phyloP scores from a whole-genome alignment of 306 rosid species.

The Carpinus viminea region DNA sequence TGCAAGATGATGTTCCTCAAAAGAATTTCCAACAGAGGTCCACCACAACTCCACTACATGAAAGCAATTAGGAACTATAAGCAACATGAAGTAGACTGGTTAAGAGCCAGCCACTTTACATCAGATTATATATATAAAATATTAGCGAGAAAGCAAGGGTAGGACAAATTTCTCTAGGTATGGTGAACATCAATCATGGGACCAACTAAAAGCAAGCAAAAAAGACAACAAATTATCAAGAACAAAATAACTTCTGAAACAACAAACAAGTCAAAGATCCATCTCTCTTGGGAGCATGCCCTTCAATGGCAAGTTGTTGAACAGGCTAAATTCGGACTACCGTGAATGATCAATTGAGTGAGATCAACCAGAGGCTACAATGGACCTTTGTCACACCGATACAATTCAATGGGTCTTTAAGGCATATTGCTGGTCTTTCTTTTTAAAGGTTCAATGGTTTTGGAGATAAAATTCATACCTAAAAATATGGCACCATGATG shows the following conservation, averaged over 20 bases:
- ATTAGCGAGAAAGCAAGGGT: background rate
- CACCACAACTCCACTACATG: constrained; percentile 80
- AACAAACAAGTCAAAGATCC: background rate
- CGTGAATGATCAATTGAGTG: background rate
- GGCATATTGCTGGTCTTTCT: background rate
- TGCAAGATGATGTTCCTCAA: constrained; percentile 58
- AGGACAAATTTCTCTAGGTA: background rate
- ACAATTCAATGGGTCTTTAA: background rate
- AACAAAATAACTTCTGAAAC: background rate
- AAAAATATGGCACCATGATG: background rate
- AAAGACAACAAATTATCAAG: background rate
- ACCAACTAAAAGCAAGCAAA: constrained; percentile 1
- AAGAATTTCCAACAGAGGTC: constrained; percentile 78
- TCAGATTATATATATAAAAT: constrained; percentile 1
- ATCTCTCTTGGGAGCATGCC: background rate
- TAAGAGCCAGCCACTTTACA: background rate
- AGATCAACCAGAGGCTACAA: background rate
- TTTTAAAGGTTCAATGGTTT: background rate
- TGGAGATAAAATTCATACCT: background rate
- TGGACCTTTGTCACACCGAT: background rate
- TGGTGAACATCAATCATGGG: background rate
- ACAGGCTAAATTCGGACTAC: background rate
- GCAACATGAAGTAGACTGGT: background rate
- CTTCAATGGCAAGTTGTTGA: background rate
- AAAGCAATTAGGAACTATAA: constrained; percentile 12